phyloP scores from a whole-genome alignment of 495 filamentous ascomycete species.

The Tuber aestivum region DNA sequence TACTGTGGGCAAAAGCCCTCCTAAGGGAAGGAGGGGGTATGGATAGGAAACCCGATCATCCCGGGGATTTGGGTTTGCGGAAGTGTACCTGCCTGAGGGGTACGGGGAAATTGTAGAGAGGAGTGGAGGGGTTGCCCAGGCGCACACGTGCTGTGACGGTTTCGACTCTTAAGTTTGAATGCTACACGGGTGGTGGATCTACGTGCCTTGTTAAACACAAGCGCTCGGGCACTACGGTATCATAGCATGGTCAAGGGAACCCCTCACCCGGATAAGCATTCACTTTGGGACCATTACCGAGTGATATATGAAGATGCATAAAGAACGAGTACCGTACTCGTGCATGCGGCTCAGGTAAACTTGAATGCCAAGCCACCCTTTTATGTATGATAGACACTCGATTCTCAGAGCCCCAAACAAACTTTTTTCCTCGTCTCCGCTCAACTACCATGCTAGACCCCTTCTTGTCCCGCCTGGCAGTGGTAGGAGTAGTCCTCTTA shows the following conservation, averaged over 20 bases:
- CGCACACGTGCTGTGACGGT: not conserved
- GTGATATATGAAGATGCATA: not conserved
- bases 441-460: conserved; percentile 39
- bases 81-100: not conserved
- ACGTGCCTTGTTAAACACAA: too few species aligned
- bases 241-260: not conserved
- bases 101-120: not conserved
- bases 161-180: too few species aligned
- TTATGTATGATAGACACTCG: conserved; percentile 13
- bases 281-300: not conserved
- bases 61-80: not conserved
- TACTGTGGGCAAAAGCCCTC: not conserved
- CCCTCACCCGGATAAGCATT: not conserved
- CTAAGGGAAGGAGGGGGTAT: not conserved
- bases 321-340: too few species aligned
- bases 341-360: not conserved
- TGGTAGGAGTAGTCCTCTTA: conserved; percentile 27
- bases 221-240: too few species aligned
- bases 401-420: not conserved
- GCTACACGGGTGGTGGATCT: too few species aligned
- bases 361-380: not conserved
- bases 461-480: conserved; percentile 36
- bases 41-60: not conserved
- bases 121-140: not conserved
- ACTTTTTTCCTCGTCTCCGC: not conserved